phyloP scores from a whole-genome alignment of 1,139 yeast species.

The Yamadazyma aaseri region DNA sequence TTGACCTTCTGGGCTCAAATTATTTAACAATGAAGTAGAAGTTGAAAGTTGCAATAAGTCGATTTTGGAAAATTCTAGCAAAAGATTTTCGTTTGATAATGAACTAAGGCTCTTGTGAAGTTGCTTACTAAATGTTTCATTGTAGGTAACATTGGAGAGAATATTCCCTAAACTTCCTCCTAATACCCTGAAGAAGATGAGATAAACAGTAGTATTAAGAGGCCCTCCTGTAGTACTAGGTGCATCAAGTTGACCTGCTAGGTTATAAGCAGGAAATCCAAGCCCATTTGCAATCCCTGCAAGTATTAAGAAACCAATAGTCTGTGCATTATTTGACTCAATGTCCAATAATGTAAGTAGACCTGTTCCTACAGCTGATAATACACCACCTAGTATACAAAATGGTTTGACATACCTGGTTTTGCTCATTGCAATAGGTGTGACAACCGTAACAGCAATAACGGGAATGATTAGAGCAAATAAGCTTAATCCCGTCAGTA shows the following conservation, averaged over 20 bases:
- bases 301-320: slow-evolving; percentile 36
- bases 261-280: slow-evolving; percentile 28
- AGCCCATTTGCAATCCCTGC: slow-evolving; percentile 32
- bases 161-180: slow-evolving; percentile 33
- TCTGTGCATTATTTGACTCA: slow-evolving; percentile 23
- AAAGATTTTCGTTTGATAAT: slow-evolving; percentile 23
- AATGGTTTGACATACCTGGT: slow-evolving; percentile 32
- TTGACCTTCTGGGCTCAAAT: slow-evolving; percentile 25
- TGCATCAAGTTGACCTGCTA: slow-evolving; percentile 33
- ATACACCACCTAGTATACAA: slow-evolving; percentile 23
- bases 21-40: slow-evolving; percentile 10
- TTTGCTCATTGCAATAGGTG: slow-evolving; percentile 31
- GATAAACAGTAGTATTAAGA: slow-evolving; percentile 34
- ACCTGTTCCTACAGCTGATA: slow-evolving; percentile 37
- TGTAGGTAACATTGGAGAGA: slow-evolving; percentile 35
- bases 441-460: slow-evolving; percentile 26
- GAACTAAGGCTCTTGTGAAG: slow-evolving; percentile 17
- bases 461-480: slow-evolving; percentile 38
- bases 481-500: slow-evolving; percentile 38
- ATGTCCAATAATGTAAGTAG: slow-evolving; percentile 29
- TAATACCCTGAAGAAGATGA: slow-evolving; percentile 31
- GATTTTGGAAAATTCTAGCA: slow-evolving; percentile 25
- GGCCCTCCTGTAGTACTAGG: slow-evolving; percentile 37
- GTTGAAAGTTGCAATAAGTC: slow-evolving; percentile 9
- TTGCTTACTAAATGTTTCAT: slow-evolving; percentile 24